A percentile compares a stretch with the other conserved stretches of the same genome.
Evolutionary conservation across 2,329 filamentous ascomycete genomes (phyloP).

Genomic region (Magnaporthiopsis rhizophila): DNA sequence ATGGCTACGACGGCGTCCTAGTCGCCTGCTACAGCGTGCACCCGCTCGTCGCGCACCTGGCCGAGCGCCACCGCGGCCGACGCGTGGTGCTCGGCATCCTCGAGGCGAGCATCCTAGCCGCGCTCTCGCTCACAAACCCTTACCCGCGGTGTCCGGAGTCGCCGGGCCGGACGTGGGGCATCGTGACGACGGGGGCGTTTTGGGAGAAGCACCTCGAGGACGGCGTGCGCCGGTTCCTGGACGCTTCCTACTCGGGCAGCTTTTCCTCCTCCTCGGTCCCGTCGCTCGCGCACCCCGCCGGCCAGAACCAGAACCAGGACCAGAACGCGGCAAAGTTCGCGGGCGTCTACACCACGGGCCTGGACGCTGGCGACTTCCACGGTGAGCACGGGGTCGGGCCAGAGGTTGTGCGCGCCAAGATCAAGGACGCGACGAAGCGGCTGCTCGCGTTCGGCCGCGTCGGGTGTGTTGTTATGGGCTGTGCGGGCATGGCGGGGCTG

Average conservation of each 20-base stretch:
- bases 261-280: too few species aligned
- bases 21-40: slow-evolving; percentile 87
- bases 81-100: slow-evolving; percentile 73
- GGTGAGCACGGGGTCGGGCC: slow-evolving; percentile 44
- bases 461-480: slow-evolving; percentile 71
- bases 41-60: slow-evolving; percentile 59
- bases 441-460: slow-evolving; percentile 52
- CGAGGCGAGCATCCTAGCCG: slow-evolving; percentile 66
- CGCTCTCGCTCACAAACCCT: slow-evolving; percentile 43
- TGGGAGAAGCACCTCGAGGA: slow-evolving; percentile 68
- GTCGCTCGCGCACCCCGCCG: too few species aligned
- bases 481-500: slow-evolving; percentile 84
- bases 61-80: slow-evolving; percentile 18
- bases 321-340: slow-evolving; percentile 47
- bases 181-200: slow-evolving; percentile 78
- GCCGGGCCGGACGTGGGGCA: slow-evolving; percentile 56
- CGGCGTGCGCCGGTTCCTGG: slow-evolving; percentile 52
- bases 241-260: slow-evolving; percentile 22
- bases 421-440: slow-evolving; percentile 61
- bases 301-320: background rate
- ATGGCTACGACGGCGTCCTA: slow-evolving; percentile 64
- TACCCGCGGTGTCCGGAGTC: slow-evolving; percentile 14
- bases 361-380: slow-evolving; percentile 76
- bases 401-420: slow-evolving; percentile 54
- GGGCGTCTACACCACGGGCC: slow-evolving; percentile 73